A percentile compares a stretch with the other conserved stretches of the same genome.
phyloP scores from a whole-genome alignment of 495 filamentous ascomycete species.

The Amniculicola lignicola region DNA sequence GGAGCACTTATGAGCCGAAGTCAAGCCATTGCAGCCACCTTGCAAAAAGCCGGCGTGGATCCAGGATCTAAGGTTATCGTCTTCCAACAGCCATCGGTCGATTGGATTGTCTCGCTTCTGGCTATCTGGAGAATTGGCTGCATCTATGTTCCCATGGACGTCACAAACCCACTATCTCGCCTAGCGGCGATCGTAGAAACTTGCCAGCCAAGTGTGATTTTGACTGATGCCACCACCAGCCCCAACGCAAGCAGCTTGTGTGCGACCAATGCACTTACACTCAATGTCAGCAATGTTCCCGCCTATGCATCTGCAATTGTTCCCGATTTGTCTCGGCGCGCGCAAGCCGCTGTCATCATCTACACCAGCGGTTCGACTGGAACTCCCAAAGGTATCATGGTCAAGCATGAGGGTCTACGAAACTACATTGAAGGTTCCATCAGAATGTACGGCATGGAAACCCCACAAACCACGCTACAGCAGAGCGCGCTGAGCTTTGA shows the following conservation, averaged over 20 bases:
- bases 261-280: background rate
- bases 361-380: slow-evolving; percentile 98
- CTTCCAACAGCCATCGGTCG: slow-evolving; percentile 38
- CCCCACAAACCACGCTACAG: background rate
- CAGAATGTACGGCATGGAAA: background rate
- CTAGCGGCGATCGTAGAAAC: slow-evolving; percentile 35
- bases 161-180: slow-evolving; percentile 38
- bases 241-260: slow-evolving; percentile 20
- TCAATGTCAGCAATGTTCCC: background rate
- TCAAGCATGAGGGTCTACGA: slow-evolving; percentile 75
- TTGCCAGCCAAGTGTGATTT: background rate
- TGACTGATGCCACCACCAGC: slow-evolving; percentile 5
- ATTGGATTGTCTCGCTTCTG: slow-evolving; percentile 53
- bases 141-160: slow-evolving; percentile 55
- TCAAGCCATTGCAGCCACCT: slow-evolving; percentile 6
- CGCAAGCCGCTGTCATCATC: slow-evolving; percentile 81
- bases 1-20: background rate
- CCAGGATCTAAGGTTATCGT: slow-evolving; percentile 17
- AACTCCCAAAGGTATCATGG: slow-evolving; percentile 85
- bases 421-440: background rate
- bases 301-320: background rate
- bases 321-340: background rate
- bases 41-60: background rate
- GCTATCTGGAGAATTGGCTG: slow-evolving; percentile 51
- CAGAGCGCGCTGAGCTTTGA: slow-evolving; percentile 5